A percentile compares a stretch with the other conserved stretches of the same genome.
phyloP scores from a whole-genome alignment of 2,329 filamentous ascomycete species.

The Arthrobotrys musiformis region DNA sequence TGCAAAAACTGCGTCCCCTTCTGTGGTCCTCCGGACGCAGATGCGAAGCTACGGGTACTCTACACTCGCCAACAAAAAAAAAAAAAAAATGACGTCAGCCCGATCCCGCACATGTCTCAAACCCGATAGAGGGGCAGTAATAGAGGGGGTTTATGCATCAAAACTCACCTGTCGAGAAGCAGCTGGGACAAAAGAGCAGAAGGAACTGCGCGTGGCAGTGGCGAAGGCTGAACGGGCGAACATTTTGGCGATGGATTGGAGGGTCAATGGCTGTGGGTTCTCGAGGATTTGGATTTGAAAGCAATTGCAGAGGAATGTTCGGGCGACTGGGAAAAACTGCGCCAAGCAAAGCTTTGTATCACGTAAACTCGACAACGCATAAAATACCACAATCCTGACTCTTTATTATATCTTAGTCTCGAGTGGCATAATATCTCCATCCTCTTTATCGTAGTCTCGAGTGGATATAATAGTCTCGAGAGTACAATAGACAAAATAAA shows the following conservation, averaged over 20 bases:
- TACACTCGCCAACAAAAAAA: not conserved
- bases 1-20: constrained; percentile 51
- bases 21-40: constrained; percentile 26
- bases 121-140: not conserved
- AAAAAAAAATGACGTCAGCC: constrained; percentile 50
- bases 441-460: no score
- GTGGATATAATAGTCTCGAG: no score
- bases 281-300: constrained; percentile 10
- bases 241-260: constrained; percentile 33
- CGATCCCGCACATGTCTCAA: not conserved
- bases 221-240: constrained; percentile 46
- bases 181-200: constrained; percentile 32
- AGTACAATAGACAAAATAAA: no score
- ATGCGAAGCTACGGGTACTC: constrained; percentile 43
- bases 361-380: constrained; percentile 48
- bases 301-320: not conserved
- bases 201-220: constrained; percentile 43
- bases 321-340: constrained; percentile 4
- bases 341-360: constrained; percentile 28
- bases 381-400: constrained; percentile 49
- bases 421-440: no score
- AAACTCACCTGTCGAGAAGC: constrained; percentile 33
- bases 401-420: not conserved
- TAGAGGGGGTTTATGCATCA: not conserved
- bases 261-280: not conserved